These are phyloP conservation scores for Hymenochaete sp. DNA, from an alignment of 1,284 basidiomycete species.

Conservation along the genomic window DNA sequence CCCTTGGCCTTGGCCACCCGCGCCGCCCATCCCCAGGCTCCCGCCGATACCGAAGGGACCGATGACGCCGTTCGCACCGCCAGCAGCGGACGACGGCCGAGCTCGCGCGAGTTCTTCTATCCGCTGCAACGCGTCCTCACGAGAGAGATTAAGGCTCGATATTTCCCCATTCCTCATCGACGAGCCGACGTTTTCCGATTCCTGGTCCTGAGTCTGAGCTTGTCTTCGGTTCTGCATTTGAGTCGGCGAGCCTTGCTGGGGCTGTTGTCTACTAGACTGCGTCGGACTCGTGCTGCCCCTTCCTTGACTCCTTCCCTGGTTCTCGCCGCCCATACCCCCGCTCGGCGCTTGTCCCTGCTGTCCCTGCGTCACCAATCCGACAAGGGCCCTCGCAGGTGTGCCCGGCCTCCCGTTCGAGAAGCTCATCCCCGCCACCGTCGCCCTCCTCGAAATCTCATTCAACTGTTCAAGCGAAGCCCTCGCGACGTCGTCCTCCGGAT, in stretches of 20 bases:
- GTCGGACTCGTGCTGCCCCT: background rate
- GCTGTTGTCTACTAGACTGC: conserved; percentile 18
- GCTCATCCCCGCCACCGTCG: conserved; percentile 35
- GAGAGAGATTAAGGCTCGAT: conserved; percentile 19
- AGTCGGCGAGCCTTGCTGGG: conserved; percentile 12
- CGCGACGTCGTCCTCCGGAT: conserved; percentile 47
- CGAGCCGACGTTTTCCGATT: conserved; percentile 28
- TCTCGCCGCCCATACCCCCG: conserved; percentile 14
- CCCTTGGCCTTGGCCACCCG: background rate
- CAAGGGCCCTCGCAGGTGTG: conserved; percentile 15
- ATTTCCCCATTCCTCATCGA: conserved; percentile 21
- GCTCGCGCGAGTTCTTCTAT: conserved; percentile 42
- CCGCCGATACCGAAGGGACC: background rate
- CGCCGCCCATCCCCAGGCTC: conserved; percentile 15
- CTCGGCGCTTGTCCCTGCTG: conserved; percentile 19
- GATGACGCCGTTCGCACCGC: no score
- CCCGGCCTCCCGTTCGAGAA: conserved; percentile 25
- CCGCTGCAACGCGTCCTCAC: conserved; percentile 41
- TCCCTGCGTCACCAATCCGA: conserved; percentile 19
- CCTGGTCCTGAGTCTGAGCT: conserved; percentile 12
- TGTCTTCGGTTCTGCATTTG: conserved; percentile 14
- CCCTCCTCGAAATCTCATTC: conserved; percentile 63
- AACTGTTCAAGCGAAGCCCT: conserved; percentile 59
- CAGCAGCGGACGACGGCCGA: conserved; percentile 29
- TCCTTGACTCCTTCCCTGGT: no score